Evolutionary conservation across 306 rosid genomes (phyloP), one percentile per base, ranked within the genome.

Genomic region (Vachellia pachyceras): DNA sequence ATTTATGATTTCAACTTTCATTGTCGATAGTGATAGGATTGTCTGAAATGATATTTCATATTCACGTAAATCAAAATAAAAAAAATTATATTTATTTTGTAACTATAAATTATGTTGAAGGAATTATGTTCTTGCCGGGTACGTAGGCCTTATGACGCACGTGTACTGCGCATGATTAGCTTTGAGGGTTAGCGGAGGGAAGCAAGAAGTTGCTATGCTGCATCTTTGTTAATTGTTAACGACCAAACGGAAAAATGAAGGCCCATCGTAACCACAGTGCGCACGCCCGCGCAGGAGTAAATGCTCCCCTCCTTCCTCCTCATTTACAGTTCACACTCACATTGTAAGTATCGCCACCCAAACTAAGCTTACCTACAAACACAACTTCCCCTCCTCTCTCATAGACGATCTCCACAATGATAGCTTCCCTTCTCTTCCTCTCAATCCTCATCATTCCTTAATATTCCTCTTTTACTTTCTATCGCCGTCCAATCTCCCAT

Each of bases 401-500:
- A 46, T 49, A 35, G 88, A 58, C 92, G 94, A 85, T 90, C 87
- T 87, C 83, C 52, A 69, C 94, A 77, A 91, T 61, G 94, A 81
- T 10, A 7, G 14, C 35, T 76, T 74, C 7, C 33, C 3, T 14
- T 65, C 55, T 37, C 72, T 78, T 76, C 57, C 71, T 46, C 79
- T 44, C 3, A 18, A 54, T n/a, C 7, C 61, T 54, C 79, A 35
- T 65, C 84, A 45, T 58, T 86, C 82, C 76, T 79, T 86, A 75
- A 82, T 57, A 78, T 37, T 76, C 77, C 49, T 69, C 52, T 72
- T 6, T 13, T 57, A 37, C 70, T 54, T 3, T 20, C 69, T 50
- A 13, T 47, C 39, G 33, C 49, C 61, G 23, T 52, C n/a, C 77
- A 73, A 52, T 52, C 49, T 39, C 55, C 55, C 10, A 6, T 42